phyloP scores from a whole-genome alignment of 331 rosid species.

The Quercus tomentella region DNA sequence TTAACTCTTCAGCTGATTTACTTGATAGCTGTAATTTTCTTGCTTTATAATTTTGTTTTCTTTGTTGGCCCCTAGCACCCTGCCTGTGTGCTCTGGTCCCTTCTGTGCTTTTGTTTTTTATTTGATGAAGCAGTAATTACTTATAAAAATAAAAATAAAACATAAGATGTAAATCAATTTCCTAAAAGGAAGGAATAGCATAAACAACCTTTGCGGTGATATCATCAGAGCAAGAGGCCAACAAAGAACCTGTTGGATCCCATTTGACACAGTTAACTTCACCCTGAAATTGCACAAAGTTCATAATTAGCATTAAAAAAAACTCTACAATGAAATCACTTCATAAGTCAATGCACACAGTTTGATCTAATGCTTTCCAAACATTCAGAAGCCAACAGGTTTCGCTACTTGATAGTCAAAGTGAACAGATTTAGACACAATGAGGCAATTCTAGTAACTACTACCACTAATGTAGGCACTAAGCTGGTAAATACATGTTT shows the following conservation, averaged over 20 bases:
- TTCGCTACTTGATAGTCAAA: no score
- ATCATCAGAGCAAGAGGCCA: conserved; percentile 94
- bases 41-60: no score
- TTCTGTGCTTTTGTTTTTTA: no score
- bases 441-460: conserved; percentile 7
- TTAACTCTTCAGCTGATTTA: no score
- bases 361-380: background rate
- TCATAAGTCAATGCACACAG: background rate
- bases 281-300: conserved; percentile 48
- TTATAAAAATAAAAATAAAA: no score
- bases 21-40: no score
- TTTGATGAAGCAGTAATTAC: no score
- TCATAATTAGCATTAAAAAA: background rate
- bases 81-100: no score
- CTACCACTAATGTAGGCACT: background rate
- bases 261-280: conserved; percentile 91
- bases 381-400: background rate
- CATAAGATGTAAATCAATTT: background rate
- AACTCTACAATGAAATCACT: background rate
- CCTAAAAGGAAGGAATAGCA: background rate
- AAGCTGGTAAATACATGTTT: background rate
- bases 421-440: conserved; percentile 3
- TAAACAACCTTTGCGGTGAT: conserved; percentile 67
- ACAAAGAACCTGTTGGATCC: conserved; percentile 78
- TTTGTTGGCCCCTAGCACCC: no score